A percentile compares a stretch with the other conserved stretches of the same genome.
phyloP scores from a whole-genome alignment of 441 rosid genomes.

The Manihot esculenta region DNA sequence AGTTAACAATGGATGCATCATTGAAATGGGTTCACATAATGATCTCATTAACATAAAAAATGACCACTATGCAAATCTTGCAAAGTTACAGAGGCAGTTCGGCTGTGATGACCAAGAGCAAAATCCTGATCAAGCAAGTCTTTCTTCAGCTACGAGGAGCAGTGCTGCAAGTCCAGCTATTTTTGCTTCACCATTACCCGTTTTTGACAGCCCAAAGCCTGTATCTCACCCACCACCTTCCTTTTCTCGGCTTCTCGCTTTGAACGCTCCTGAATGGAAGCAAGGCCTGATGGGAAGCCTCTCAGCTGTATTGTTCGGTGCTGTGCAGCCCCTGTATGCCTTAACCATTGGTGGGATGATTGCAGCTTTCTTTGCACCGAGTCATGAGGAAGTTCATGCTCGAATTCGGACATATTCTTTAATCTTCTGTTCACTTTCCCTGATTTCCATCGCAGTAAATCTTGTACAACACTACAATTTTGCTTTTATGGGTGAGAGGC shows the following conservation, averaged over 20 bases:
- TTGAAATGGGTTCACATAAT: constrained; percentile 68
- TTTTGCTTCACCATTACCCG: constrained; percentile 40
- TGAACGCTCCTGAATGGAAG: constrained; percentile 75
- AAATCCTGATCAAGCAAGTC: constrained; percentile 27
- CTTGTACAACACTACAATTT: constrained; percentile 77
- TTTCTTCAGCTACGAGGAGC: constrained; percentile 50
- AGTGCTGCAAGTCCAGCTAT: constrained; percentile 51
- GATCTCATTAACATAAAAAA: constrained; percentile 54
- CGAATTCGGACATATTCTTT: constrained; percentile 56
- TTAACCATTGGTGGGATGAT: constrained; percentile 84
- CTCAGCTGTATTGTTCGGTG: constrained; percentile 63
- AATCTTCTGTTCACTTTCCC: constrained; percentile 54
- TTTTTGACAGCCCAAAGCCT: constrained; percentile 31
- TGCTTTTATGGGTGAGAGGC: constrained; percentile 70
- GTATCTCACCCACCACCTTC: constrained; percentile 48
- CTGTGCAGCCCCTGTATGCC: constrained; percentile 79
- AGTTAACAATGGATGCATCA: constrained; percentile 53
- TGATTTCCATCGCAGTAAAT: constrained; percentile 54
- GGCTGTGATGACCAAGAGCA: constrained; percentile 45
- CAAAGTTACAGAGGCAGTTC: constrained; percentile 56
- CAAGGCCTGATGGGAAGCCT: constrained; percentile 64
- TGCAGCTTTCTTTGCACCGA: constrained; percentile 63
- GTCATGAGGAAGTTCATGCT: constrained; percentile 55
- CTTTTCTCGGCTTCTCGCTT: constrained; percentile 53
- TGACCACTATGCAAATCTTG: constrained; percentile 67